Percentiles rank a stretch among this genome's conserved stretches.
Evolutionary conservation across 768 basidiomycete genomes (phyloP).

Genomic region (Suillus ampliporus): DNA sequence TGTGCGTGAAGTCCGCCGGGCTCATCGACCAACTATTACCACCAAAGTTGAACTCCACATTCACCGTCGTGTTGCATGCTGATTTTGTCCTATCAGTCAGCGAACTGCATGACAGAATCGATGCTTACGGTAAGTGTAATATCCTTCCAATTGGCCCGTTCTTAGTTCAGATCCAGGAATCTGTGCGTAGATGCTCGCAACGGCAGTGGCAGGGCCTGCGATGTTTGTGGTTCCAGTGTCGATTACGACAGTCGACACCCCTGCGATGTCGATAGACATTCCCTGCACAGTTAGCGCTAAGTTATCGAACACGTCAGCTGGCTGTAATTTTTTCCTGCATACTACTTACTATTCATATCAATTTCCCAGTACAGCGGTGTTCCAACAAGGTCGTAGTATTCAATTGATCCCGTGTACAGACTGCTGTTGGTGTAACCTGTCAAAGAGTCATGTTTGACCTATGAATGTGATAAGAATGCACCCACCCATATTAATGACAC

Average conservation of each 20-base stretch:
- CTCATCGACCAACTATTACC: constrained; percentile 51
- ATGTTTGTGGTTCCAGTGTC: constrained; percentile 68
- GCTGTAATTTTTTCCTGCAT: too few species aligned
- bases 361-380: constrained; percentile 54
- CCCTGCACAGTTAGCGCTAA: constrained; percentile 45
- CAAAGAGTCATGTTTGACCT: constrained; percentile 8
- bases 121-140: constrained; percentile 49
- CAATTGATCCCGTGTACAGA: constrained; percentile 54
- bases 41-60: constrained; percentile 50
- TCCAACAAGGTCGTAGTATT: constrained; percentile 51
- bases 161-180: constrained; percentile 49
- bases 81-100: background rate
- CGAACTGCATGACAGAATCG: background rate
- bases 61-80: constrained; percentile 51
- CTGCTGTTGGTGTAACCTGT: constrained; percentile 64
- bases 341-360: constrained; percentile 31
- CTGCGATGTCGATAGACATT: constrained; percentile 32
- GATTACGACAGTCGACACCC: constrained; percentile 51
- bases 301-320: background rate
- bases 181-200: constrained; percentile 49
- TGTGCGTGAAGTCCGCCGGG: constrained; percentile 59
- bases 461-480: background rate
- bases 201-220: constrained; percentile 50
- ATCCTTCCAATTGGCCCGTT: constrained; percentile 49
- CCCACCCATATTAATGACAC: constrained; percentile 73